Evolutionary conservation across 2,329 filamentous ascomycete species (phyloP).

Genomic region (Pseudodiploospora longispora): DNA sequence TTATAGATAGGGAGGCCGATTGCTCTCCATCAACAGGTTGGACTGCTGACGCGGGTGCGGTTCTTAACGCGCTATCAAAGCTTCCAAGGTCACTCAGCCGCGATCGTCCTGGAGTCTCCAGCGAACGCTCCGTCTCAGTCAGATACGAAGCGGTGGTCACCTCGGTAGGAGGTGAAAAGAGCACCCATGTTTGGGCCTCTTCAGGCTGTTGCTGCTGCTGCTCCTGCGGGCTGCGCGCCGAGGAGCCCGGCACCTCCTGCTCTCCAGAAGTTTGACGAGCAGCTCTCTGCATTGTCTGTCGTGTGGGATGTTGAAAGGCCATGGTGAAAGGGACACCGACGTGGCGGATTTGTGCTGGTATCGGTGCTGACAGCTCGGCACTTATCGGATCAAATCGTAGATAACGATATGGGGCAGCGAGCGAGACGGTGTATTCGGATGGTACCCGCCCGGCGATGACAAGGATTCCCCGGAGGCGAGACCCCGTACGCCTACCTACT

Average conservation of each 20-base stretch:
- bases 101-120: slow-evolving; percentile 61
- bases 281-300: slow-evolving; percentile 42
- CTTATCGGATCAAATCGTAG: too few species aligned
- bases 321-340: slow-evolving; percentile 24
- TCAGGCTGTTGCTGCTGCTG: slow-evolving; percentile 38
- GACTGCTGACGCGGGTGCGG: slow-evolving; percentile 25
- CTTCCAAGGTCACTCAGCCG: slow-evolving; percentile 75
- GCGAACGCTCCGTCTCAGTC: slow-evolving; percentile 57
- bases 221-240: slow-evolving; percentile 21
- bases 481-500: too few species aligned
- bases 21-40: slow-evolving; percentile 36
- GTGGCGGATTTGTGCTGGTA: neutral
- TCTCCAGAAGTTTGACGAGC: slow-evolving; percentile 34
- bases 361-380: too few species aligned
- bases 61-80: slow-evolving; percentile 59
- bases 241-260: slow-evolving; percentile 20
- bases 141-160: slow-evolving; percentile 56
- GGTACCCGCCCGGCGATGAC: too few species aligned
- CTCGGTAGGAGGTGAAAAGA: slow-evolving; percentile 74
- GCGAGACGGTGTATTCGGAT: too few species aligned
- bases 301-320: slow-evolving; percentile 54
- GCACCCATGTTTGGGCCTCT: slow-evolving; percentile 88
- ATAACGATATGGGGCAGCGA: too few species aligned
- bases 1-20: slow-evolving; percentile 29
- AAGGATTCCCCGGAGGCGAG: too few species aligned